Base-by-base conservation (phyloP, 768 basidiomycete species). In the Calvatia gigantea region DNA sequence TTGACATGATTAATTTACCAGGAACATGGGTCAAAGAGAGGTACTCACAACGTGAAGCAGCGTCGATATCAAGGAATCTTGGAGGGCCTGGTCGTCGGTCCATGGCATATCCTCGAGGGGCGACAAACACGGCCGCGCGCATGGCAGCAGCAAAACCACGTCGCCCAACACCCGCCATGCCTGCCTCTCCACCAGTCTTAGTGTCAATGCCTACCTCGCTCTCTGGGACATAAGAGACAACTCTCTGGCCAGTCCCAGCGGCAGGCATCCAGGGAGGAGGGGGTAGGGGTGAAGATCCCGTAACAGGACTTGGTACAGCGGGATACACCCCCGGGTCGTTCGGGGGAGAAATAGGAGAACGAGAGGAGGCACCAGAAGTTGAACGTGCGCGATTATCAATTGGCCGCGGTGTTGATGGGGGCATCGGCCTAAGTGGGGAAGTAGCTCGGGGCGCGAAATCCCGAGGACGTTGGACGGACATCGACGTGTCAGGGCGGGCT, bases 161-260 rank as follows among this genome's bases (percentile, higher is more conserved):
- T 57, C 93, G 75, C 6, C 93, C 93, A 6, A 95, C 91, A 7
- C 93, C 93, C 0, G 93, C 93, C 93, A 95, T 94, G 0, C 89
- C 89, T 7, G 89, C 89, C 51, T 77, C 83, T 6, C 89, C 89
- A 3, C 89, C 89, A 2, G 65, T 77, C 65, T 86, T 83, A n/a
- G 89, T 91, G 64, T 89, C 81, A 7, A 85, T 75, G 31, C 80
- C 77, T 6, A 65, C 68, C 58, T 69, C 65, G 23, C 8, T 38
- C 25, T 37, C 33, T 56, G 31, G 52, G 49, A 33, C 58, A 29
- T 42, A 45, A 59, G 56, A 56, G 15, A 42, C 23, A 27, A 25
- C 56, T 8, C 39, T 25, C 12, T 42, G 27, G 14, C 29, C 19
- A 12, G 29, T 21, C 46, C 42, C 35, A 17, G 59, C 57, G n/a